A percentile compares a stretch with the other conserved stretches of the same genome.
Conservation (phyloP, 192 early-diverging fungal species). For the Gaertneriomyces sp. region DNA sequence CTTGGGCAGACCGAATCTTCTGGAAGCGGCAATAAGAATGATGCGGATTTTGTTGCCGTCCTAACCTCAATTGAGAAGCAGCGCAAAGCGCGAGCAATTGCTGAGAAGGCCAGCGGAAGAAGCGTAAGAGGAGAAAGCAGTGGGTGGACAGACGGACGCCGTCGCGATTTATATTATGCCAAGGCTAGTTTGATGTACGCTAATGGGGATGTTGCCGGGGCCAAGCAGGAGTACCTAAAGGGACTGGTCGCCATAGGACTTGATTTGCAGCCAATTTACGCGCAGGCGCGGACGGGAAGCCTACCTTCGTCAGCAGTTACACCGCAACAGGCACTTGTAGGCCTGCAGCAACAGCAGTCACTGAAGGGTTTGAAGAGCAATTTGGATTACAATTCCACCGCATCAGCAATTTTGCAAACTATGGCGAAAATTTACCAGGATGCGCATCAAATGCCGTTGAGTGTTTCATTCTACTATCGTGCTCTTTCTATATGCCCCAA, state of each 20-base stretch:
- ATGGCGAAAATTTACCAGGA: constrained; percentile 90
- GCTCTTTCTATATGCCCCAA: constrained; percentile 74
- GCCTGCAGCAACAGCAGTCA: constrained; percentile 55
- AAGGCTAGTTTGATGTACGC: constrained; percentile 82
- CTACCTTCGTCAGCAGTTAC: constrained; percentile 48
- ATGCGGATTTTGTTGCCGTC: constrained; percentile 13
- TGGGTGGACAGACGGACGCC: constrained; percentile 45
- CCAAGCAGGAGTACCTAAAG: constrained; percentile 79
- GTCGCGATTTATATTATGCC: constrained; percentile 81
- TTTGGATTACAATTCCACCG: constrained; percentile 44
- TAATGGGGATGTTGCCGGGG: constrained; percentile 64
- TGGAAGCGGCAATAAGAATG: constrained; percentile 4
- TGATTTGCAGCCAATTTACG: constrained; percentile 47
- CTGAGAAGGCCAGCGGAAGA: constrained; percentile 14
- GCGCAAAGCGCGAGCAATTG: constrained; percentile 8
- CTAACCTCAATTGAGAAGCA: constrained; percentile 22
- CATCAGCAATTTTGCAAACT: constrained; percentile 71
- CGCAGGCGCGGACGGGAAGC: constrained; percentile 53
- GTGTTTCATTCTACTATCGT: constrained; percentile 80
- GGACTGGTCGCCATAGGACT: constrained; percentile 65
- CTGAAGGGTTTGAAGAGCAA: constrained; percentile 34
- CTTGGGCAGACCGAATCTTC: not conserved
- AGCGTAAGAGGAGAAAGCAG: constrained; percentile 17
- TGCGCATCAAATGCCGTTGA: constrained; percentile 59
- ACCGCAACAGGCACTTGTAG: constrained; percentile 28